Base-by-base conservation (phyloP, 164 flowering plant species). In the Piper longum region DNA sequence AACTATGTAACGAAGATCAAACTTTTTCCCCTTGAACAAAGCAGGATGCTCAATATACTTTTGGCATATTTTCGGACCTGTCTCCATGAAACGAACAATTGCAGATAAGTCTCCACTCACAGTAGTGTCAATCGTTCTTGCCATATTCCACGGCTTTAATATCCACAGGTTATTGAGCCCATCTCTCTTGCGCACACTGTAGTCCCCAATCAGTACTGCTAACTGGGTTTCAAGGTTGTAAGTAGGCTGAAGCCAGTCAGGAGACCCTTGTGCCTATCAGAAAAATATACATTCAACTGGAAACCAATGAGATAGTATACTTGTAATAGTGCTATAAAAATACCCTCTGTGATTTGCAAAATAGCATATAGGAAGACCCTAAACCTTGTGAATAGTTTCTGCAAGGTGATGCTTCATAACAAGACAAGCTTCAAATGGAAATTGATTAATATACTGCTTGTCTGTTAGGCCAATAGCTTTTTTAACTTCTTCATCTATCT, bases 351-450 rank as follows among this genome's bases (percentile, higher is more conserved):
- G 14, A 48, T 48, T 48, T 48, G 52, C 52, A 48, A 9, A 48
- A 48, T 48, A 48, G 52, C 52, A 48, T n/a, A 26, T 26, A 16
- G 43, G 41, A 8, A 51, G 54, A 13, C 48, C 60, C 54, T 58
- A 56, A 56, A 93, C 98, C 99, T 88, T 78, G 68, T 87, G 86
- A 74, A 91, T 65, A 41, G 97, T 95, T 62, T 87, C 93, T 41
- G 99, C 96, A 75, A 95, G 78, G 79, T 89, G 95, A 76, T 95
- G 99, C 71, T 95, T 95, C 99, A 95, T 95, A 71, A 95, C 99
- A 52, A 95, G 82, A 75, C 96, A 95, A 75, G 97, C 91, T 78
- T 95, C 99, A 70, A 74, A 91, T 6, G 99, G 99, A 70, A 89
- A 95, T 70, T 95, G 99, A 64, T 95, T 95, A n/a, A 86, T 64